Base-by-base conservation (phyloP, 1,284 basidiomycete genomes). In the Lentinus polychrous region DNA sequence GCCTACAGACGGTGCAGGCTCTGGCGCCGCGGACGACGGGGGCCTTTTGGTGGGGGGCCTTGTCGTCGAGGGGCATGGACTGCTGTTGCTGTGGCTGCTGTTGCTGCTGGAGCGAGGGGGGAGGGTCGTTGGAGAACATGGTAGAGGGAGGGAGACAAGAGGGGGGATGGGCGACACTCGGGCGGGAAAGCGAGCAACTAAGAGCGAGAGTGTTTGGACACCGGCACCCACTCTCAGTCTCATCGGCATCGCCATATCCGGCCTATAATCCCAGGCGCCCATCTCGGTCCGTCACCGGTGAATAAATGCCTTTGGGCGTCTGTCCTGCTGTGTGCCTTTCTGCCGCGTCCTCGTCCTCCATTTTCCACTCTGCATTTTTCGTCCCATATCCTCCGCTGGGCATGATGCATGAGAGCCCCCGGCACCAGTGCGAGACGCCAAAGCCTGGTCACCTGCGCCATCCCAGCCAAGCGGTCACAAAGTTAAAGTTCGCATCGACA, bases 1-100 rank as follows among this genome's bases (percentile, higher is more conserved):
- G 76, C 42, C 87, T 79, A 65, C 87, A 91, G 57, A 89, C 85
- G 39, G 83, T 88, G 62, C 86, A 90, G 22, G 86, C 86, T 45
- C 87, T 71, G 43, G 86, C 84, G 47, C 85, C 85, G 57, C 86
- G 73, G 43, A 82, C 71, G 46, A 88, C 76, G 48, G 83, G 81
- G 17, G 75, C 52, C 59, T 76, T 79, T 22, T 12, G 17, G 3
- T 12, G 12, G 23, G 32, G 31, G 14, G 12, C 14, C n/a, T 12
- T 11, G 17, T 20, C 32, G 14, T 35, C 11, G 12, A 15, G n/a
- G 6, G 27, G 38, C 3, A 36, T 38, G 18, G 46, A 8, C 15
- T 12, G 31, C 36, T 12, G 43, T 37, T 33, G 43, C 11, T 11
- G 27, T 8, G 4, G 31, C 36, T 12, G 43, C 23, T 33, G 43